Base-by-base conservation (phyloP, 2,329 filamentous ascomycete genomes). In the Hymenotorrendiella dingleyae region DNA sequence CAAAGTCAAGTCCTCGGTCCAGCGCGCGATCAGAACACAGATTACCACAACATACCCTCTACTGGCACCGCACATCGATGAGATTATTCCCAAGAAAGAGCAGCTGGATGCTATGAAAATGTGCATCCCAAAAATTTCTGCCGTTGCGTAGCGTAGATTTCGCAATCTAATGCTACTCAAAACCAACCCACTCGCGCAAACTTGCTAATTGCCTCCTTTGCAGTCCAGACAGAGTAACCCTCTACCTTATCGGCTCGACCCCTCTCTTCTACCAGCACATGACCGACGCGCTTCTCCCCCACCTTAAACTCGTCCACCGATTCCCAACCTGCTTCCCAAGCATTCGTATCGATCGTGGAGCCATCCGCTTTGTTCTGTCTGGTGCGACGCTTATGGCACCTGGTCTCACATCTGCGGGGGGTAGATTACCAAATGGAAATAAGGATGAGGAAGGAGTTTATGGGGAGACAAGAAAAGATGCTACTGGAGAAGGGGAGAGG, bases 341-440 rank as follows among this genome's bases (percentile, higher is more conserved):
- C 40, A 74, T 98, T 45, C 84, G 90, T 46, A 94, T 97, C 64
- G 93, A 98, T 66, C 80, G 93, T 37, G 93, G 93, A 49, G 93
- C 93, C 4, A 97, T 98, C 60, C 86, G 93, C 48, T 98, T 98
- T 68, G 91, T 98, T 20, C 78, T 98, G 2, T 86, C 82, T 1
- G 93, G 93, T 33, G 93, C 93, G 1, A 88, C 91, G 11, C 81
- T 98, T 50, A 98, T 98, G 93, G 91, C 89, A 1, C 93, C 93
- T 0, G 93, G 93, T 0, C 66, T 98, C 55, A 98, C 93, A 21
- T 88, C 81, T 16, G 67, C 80, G 0, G 93, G 93, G 0, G 93
- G 93, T 0, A 66, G 86, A 36, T 66, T 98, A 57, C 93, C 93
- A 53, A 63, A 28, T 44, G 54, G 55, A 7, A 58, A 62, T 26